Conservation (phyloP, 2,329 filamentous ascomycete species). For the Ophiobolus disseminans region DNA sequence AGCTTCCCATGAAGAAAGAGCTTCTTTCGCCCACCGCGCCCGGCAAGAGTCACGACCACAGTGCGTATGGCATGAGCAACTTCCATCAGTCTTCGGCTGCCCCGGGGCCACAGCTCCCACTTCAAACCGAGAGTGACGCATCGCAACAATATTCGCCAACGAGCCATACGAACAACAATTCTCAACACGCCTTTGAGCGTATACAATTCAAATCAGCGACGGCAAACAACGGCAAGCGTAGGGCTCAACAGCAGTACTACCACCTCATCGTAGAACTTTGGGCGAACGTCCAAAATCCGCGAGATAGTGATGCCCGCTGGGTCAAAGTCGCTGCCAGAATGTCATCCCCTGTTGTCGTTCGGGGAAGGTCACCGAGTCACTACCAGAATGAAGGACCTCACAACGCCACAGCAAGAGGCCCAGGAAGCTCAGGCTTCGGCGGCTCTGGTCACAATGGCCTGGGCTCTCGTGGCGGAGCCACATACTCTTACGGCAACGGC, state of each 20-base stretch:
- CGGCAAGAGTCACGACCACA: constrained; percentile 54
- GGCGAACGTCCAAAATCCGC: constrained; percentile 45
- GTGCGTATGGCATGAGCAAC: constrained; percentile 46
- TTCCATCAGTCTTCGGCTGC: constrained; percentile 45
- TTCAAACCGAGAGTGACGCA: constrained; percentile 47
- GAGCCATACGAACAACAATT: constrained; percentile 43
- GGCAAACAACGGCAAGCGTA: constrained; percentile 89
- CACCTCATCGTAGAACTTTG: constrained; percentile 79
- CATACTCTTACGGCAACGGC: constrained; percentile 46
- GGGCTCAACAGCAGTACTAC: constrained; percentile 91
- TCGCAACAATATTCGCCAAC: constrained; percentile 45
- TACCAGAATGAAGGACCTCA: constrained; percentile 57
- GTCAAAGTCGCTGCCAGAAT: constrained; percentile 46
- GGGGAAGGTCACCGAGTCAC: constrained; percentile 51
- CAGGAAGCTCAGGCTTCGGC: constrained; percentile 40
- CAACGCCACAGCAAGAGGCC: constrained; percentile 45
- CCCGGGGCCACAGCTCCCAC: constrained; percentile 51
- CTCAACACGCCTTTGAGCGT: constrained; percentile 76
- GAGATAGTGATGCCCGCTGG: constrained; percentile 42
- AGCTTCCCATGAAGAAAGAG: constrained; percentile 74
- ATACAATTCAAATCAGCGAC: constrained; percentile 96
- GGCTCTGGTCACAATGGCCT: constrained; percentile 62
- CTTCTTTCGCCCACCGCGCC: constrained; percentile 71
- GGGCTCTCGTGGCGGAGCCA: constrained; percentile 67
- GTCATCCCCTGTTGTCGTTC: constrained; percentile 50